Base-by-base conservation (phyloP, 257 asterid genomes). In the Plantago elongata region DNA sequence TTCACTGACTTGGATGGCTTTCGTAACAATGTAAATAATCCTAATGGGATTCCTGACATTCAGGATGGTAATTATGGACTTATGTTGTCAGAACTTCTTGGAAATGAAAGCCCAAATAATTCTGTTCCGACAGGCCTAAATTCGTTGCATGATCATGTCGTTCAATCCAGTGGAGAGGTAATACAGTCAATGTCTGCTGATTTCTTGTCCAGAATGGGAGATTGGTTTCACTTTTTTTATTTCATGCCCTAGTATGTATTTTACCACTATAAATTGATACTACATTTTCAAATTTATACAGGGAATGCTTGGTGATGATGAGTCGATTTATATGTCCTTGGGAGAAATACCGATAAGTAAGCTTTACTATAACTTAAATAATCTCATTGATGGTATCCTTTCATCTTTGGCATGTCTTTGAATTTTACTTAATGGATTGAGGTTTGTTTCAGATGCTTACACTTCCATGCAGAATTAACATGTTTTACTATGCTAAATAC, bases 281-380 rank as follows among this genome's bases (percentile, higher is more conserved):
- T 37, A 43, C 16, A 10, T 64, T 63, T 16, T 45, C 51, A 30
- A 54, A 66, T 63, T 74, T 64, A 69, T 79, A 66, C 93, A 92
- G 98, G 98, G 79, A 54, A 92, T 92, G 78, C 97, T 89, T 63
- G 95, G 95, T 29, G 98, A 88, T 45, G 98, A 92, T 64, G 98
- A 92, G 70, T 82, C 98, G 34, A 86, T 92, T 72, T 92, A 86
- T 73, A 92, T 89, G 98, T 81, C 98, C 66, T 79, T 92, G 79
- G 98, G 82, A 69, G 98, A 92, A 74, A 89, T 92, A 82, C 98
- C 98, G 64, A 79, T 84, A 81, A 78, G 98, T 92, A 89, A 55
- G 95, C 54, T 50, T 63, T 51, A 18, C 27, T 22, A 22, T 22
- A 58, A 58, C 63, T 42, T 56, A 15, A 47, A 15, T 58, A 42